A percentile compares a stretch with the other conserved stretches of the same genome.
These are phyloP conservation scores for Fistulinella prunicolor DNA, from an alignment of 768 basidiomycete genomes.

Conservation along the genomic window DNA sequence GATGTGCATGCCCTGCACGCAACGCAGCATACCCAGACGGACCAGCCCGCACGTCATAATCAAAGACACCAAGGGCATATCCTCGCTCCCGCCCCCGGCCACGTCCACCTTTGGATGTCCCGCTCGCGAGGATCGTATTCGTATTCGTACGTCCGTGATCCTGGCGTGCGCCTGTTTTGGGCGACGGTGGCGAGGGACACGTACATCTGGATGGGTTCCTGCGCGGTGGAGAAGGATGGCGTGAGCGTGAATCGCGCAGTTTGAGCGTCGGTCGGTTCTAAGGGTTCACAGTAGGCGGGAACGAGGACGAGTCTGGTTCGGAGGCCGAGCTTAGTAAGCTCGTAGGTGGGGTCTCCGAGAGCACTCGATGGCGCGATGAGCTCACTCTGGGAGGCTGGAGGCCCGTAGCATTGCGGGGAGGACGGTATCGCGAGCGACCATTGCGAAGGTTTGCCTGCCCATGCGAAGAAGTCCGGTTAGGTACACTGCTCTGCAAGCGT, in stretches of 20 bases:
- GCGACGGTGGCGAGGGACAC: slow-evolving; percentile 1
- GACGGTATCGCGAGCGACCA: slow-evolving; percentile 26
- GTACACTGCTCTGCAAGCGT: slow-evolving; percentile 16
- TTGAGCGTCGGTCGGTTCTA: slow-evolving; percentile 15
- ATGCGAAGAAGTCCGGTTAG: slow-evolving; percentile 22
- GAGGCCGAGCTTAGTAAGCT: slow-evolving; percentile 24
- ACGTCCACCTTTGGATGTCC: slow-evolving; percentile 3
- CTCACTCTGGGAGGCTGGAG: slow-evolving; percentile 11
- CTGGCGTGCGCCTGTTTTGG: not conserved
- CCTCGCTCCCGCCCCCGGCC: slow-evolving; percentile 15
- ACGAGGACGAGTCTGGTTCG: slow-evolving; percentile 17
- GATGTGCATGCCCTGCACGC: slow-evolving; percentile 13
- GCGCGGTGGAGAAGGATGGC: slow-evolving; percentile 11
- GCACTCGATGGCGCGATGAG: slow-evolving; percentile 4
- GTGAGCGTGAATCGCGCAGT: slow-evolving; percentile 19
- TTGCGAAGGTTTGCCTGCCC: slow-evolving; percentile 20
- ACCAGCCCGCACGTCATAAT: slow-evolving; percentile 22
- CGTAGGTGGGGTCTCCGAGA: slow-evolving; percentile 22
- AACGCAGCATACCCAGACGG: slow-evolving; percentile 20
- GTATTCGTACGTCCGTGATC: slow-evolving; percentile 6
- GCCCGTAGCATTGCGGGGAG: slow-evolving; percentile 19
- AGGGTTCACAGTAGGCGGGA: slow-evolving; percentile 20
- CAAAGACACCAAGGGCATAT: slow-evolving; percentile 21
- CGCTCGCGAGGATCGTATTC: slow-evolving; percentile 5
- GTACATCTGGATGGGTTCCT: slow-evolving; percentile 23